Evolutionary conservation across 108 stramenopile genomes (phyloP), one percentile per base, ranked within the genome.

Genomic region (Epipyxis sp.): DNA sequence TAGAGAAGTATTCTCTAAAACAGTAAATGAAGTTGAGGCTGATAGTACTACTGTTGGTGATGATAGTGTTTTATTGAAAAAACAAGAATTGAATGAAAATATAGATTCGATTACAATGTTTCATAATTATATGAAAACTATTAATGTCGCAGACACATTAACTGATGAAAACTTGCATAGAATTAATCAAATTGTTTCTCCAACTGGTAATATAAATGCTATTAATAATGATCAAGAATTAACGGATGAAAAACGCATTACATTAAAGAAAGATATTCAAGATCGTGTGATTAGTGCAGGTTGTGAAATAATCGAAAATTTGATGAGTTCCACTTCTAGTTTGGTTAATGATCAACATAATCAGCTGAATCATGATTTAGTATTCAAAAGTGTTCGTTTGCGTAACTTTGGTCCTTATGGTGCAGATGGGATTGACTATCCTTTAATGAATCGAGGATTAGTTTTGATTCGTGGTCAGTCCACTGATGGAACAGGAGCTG

Each of bases 401-500:
- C 44, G 40, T 41, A 78, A 78, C 29, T 84, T 82, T 40, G 83
- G 83, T 1, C 83, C 83, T 0, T 84, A 82, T 43, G 79, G 76
- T 40, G 74, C 79, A 1, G 83, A 71, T 74, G 30, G 30, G 34
- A 81, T 82, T 54, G 76, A 76, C 39, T 84, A 84, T 39, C 83
- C 83, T 6, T 82, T 84, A 35, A 42, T 44, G 40, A 77, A 42
- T 10, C 69, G 83, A 25, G 83, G 83, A 34, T 61, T 84, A 10
- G 83, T 84, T 16, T 58, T 84, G 35, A 74, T 84, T 50, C 44
- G 81, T 37, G 83, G 83, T 29, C 79, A 44, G 29, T 79, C 79
- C 39, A 42, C 76, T 30, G 83, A 84, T 77, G 81, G 83, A 42
- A 74, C 79, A 0, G 81, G 82, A 39, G 82, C 83, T 10, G 83